phyloP scores from a whole-genome alignment of 805 yeast genomes.

The Candida sanyiensis region DNA sequence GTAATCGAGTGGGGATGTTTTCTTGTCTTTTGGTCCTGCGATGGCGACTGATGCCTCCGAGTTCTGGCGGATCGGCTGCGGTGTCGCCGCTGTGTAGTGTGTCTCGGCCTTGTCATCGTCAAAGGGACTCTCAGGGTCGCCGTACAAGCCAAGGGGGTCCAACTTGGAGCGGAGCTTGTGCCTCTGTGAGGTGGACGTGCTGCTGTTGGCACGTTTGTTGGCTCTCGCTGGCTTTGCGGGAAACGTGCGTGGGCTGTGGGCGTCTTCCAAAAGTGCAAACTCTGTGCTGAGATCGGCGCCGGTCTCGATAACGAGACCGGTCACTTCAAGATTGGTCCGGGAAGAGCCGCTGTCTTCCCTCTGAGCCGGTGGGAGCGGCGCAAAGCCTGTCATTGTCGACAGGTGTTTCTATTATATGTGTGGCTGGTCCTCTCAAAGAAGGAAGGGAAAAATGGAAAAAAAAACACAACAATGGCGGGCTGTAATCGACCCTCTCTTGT shows the following conservation, averaged over 20 bases:
- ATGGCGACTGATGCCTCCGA: slow-evolving; percentile 5
- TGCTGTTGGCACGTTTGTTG: slow-evolving; percentile 23
- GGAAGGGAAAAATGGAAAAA: no score
- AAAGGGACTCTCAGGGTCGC: slow-evolving; percentile 2
- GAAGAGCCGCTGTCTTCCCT: background rate
- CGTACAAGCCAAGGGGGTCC: slow-evolving; percentile 7
- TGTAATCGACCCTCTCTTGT: no score
- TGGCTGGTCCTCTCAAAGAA: no score
- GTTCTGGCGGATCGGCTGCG: slow-evolving; percentile 6
- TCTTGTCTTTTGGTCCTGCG: background rate
- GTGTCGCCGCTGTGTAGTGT: slow-evolving; percentile 7
- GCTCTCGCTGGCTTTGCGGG: slow-evolving; percentile 6
- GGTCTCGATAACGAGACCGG: background rate
- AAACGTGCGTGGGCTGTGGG: slow-evolving; percentile 7
- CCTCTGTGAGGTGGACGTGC: slow-evolving; percentile 20
- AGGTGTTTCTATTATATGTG: no score
- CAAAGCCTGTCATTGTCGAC: slow-evolving; percentile 1
- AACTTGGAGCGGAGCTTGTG: slow-evolving; percentile 21
- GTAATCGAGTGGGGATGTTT: slow-evolving; percentile 19
- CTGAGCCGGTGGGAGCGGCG: background rate
- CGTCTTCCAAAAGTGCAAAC: slow-evolving; percentile 1
- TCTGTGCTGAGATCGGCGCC: background rate
- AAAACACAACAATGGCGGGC: no score
- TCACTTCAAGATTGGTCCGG: background rate
- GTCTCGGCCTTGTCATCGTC: background rate